Base-by-base conservation (phyloP, 257 asterid species). In the Gardenia jasminoides region DNA sequence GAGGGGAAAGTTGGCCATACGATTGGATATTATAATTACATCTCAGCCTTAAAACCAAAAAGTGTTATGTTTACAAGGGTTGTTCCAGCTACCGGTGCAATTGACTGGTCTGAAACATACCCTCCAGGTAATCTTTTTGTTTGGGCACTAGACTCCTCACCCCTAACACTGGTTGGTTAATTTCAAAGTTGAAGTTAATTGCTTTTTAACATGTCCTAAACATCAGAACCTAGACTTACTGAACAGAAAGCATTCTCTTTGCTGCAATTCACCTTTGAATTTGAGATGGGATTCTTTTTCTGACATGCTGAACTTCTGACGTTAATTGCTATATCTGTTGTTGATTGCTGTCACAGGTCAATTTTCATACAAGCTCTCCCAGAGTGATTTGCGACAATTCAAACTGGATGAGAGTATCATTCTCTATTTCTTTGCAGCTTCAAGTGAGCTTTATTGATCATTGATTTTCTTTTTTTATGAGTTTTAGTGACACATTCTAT, bases 11-110 rank as follows among this genome's bases (percentile, higher is more conserved):
- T 71, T 77, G 83, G 84, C 58, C 88, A 72, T 72, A 83, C 26
- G n/a, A 62, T 84, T 79, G 92, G 92, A 79, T 91, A 87, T 48
- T 87, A 90, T 82, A 87, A 86, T 79, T 83, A 83, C 75, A 85
- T 90, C 11, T 88, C 98, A 4, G 96, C 97, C 31, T 80, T 87
- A 88, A 96, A 96, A 83, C 96, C 98, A 2, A 90, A 74, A 81
- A 85, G 64, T 72, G 92, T 82, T 44, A 76, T 74, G 16, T 89
- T 93, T 72, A 87, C 88, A 24, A 80, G 86, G 85, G 87, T 91
- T 30, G 81, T 82, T 76, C 99, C 99, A 41, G 84, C 91, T 84
- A 85, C 92, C 24, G 93, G 97, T 54, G 82, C 88, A 56, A 54
- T 84, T 78, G 81, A 82, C 84, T 84, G 84, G 90, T 90, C 90